Conservation (phyloP, 495 filamentous ascomycete genomes). For the Aspergillus nidulans region DNA sequence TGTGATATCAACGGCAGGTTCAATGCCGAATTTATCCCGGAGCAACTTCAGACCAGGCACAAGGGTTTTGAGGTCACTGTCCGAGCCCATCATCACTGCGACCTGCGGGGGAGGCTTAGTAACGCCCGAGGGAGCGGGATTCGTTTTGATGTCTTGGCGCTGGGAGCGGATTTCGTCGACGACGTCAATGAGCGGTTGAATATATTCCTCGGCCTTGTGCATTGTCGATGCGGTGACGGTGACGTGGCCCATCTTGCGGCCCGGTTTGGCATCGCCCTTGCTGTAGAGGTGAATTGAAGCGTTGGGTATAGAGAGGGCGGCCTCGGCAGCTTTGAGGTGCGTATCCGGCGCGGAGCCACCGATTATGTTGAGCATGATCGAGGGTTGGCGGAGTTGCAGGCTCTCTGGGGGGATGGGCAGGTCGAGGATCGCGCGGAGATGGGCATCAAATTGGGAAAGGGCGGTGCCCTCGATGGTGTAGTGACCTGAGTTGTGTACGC, state of each 20-base stretch:
- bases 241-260: constrained; percentile 93
- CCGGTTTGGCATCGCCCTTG: constrained; percentile 76
- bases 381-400: constrained; percentile 55
- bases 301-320: constrained; percentile 57
- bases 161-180: constrained; percentile 63
- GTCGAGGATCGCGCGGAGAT: constrained; percentile 81
- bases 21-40: constrained; percentile 63
- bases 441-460: constrained; percentile 87
- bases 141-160: constrained; percentile 45
- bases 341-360: constrained; percentile 67
- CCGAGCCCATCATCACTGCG: constrained; percentile 90
- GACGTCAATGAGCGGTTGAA: constrained; percentile 59
- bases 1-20: constrained; percentile 76
- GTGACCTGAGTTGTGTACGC: constrained; percentile 95
- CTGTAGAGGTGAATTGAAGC: constrained; percentile 84
- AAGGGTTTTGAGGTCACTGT: constrained; percentile 82
- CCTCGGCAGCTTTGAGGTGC: constrained; percentile 62
- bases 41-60: constrained; percentile 73
- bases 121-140: constrained; percentile 27
- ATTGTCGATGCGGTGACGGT: constrained; percentile 69
- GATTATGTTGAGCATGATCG: constrained; percentile 97
- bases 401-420: constrained; percentile 62
- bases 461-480: constrained; percentile 94
- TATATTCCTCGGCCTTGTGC: constrained; percentile 64
- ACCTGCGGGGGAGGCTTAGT: constrained; percentile 56